Base-by-base conservation (phyloP, 2,329 filamentous ascomycete species). In the Cryphonectria radicalis region DNA sequence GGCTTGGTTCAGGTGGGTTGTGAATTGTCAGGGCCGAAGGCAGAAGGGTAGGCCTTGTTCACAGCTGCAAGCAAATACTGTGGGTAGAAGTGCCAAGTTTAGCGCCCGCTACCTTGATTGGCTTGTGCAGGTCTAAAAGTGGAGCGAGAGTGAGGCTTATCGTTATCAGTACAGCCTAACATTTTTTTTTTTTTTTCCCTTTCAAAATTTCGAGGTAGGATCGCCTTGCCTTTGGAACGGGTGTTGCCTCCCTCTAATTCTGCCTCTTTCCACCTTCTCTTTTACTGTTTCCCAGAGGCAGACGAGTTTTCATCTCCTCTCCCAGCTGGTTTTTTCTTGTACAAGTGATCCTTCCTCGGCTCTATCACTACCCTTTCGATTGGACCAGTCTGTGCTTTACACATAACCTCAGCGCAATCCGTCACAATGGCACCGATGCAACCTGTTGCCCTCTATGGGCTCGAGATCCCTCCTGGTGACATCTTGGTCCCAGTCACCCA, bases 381-480 rank as follows among this genome's bases (percentile, higher is more conserved):
- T 64, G 43, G 43, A 22, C 37, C 64, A 60, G 40, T 65, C 42
- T 11, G 55, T 68, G 2, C 35, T 35, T 37, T 19, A 66, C 53
- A 40, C 28, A n/a, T 63, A 59, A 55, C n/a, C 46, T 37, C 55
- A 6, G 40, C 17, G 32, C 37, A 71, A 69, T 55, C 60, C 7
- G 67, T 69, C 77, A 84, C 77, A 76, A 90, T 90, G 88, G 84
- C 87, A 81, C 81, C 86, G 75, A 79, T 87, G 78, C 74, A 78
- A 69, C 87, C 89, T 75, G 92, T 96, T 82, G 93, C 93, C 81
- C 88, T 98, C 81, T 99, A 96, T 82, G 94, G 95, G 84, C 92
- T 98, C 77, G 91, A 94, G 86, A 93, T 98, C 83, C 94, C 94
- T 77, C 88, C 93, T 77, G 93, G 92, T 79, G 93, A 93, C 83